Conservation (phyloP, 2,329 filamentous ascomycete species). For the Colletotrichum sp. region DNA sequence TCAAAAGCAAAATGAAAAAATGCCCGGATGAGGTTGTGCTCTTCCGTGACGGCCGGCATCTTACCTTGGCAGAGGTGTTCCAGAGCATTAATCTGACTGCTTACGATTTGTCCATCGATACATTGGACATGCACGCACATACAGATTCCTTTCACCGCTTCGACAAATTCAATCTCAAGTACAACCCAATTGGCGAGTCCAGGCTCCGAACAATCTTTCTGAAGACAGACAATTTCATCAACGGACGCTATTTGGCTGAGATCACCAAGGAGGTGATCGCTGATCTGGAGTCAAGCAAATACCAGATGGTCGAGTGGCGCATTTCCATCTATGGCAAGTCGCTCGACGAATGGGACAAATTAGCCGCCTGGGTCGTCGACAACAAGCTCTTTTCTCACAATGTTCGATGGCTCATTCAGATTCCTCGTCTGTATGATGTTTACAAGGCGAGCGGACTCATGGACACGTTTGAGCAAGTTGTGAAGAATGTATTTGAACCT, state of each 20-base stretch:
- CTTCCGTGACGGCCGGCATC: constrained; percentile 87
- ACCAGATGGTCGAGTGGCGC: constrained; percentile 99
- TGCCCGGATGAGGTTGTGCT: constrained; percentile 92
- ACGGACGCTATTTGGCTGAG: constrained; percentile 93
- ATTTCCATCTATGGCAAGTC: constrained; percentile 96
- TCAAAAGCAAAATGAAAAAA: constrained; percentile 99
- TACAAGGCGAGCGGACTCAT: constrained; percentile 90
- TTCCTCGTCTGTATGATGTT: constrained; percentile 92
- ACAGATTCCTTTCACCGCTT: constrained; percentile 98
- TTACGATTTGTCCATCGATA: constrained; percentile 97
- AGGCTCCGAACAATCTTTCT: constrained; percentile 96
- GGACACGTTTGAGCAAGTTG: constrained; percentile 87
- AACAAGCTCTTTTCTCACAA: constrained; percentile 99
- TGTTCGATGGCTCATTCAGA: constrained; percentile 94
- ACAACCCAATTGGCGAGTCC: constrained; percentile 96
- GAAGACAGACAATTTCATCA: constrained; percentile 98
- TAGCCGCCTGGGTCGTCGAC: constrained; percentile 96
- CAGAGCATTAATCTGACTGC: constrained; percentile 96
- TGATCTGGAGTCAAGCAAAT: constrained; percentile 97
- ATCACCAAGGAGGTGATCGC: constrained; percentile 98
- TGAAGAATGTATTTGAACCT: constrained; percentile 90
- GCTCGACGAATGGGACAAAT: constrained; percentile 95
- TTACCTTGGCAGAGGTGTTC: constrained; percentile 93
- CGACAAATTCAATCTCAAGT: constrained; percentile 99
- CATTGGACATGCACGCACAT: constrained; percentile 98